Evolutionary conservation across 2,329 filamentous ascomycete genomes (phyloP).

Genomic region (Cladosporium sp.): DNA sequence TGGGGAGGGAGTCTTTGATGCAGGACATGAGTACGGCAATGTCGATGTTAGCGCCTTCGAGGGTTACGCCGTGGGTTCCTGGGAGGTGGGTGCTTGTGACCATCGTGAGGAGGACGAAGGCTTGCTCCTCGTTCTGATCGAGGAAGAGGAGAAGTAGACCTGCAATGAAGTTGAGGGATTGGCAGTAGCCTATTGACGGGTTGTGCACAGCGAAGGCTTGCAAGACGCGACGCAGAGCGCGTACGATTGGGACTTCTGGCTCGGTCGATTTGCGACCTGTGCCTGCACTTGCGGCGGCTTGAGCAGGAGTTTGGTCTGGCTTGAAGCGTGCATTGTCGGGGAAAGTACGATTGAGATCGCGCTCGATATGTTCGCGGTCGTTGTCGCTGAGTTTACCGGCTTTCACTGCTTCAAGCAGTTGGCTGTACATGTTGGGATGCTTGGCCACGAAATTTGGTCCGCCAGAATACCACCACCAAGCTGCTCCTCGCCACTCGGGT

Average conservation of each 20-base stretch:
- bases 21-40: conserved; percentile 89
- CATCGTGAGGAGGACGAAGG: conserved; percentile 90
- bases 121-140: conserved; percentile 77
- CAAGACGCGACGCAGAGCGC: conserved; percentile 79
- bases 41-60: conserved; percentile 92
- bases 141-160: conserved; percentile 88
- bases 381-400: conserved; percentile 62
- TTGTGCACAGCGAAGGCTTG: conserved; percentile 91
- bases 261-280: conserved; percentile 62
- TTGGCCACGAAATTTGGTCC: conserved; percentile 77
- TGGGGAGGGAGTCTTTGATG: conserved; percentile 78
- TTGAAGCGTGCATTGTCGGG: conserved; percentile 93
- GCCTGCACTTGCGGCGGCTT: conserved; percentile 31
- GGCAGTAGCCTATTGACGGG: conserved; percentile 89
- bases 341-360: conserved; percentile 90
- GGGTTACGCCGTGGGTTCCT: conserved; percentile 84
- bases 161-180: conserved; percentile 92
- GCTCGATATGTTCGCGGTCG: conserved; percentile 87
- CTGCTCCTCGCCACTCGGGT: conserved; percentile 89
- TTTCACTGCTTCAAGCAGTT: conserved; percentile 68
- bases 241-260: conserved; percentile 74
- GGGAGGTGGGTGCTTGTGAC: conserved; percentile 87
- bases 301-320: conserved; percentile 49
- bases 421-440: conserved; percentile 74
- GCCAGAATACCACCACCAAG: conserved; percentile 95